Base-by-base conservation (phyloP, 1,284 basidiomycete species). In the Ceratobasidium sp. region DNA sequence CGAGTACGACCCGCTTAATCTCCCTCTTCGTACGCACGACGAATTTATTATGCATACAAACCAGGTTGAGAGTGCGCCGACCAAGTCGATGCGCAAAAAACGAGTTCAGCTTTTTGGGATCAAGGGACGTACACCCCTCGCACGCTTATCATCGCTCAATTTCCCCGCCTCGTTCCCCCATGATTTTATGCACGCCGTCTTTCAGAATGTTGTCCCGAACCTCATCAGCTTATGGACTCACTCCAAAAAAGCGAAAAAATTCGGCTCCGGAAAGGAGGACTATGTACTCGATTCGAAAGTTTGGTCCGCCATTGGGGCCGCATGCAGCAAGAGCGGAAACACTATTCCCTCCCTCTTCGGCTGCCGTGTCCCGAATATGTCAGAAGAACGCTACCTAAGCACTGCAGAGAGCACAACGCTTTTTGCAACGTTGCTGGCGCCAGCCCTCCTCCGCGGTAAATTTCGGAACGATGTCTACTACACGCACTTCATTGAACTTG, bases 321-420 rank as follows among this genome's bases (percentile, higher is more conserved):
- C 82, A 0, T 85, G 85, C 79, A 85, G 23, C 39, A 78, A 13
- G 79, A 82, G 78, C 0, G 85, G 84, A 0, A 28, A 77, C 5
- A 83, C 83, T 0, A 88, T 89, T 5, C 89, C 88, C 0, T 83
- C 83, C 1, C 81, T 83, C 3, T 89, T 85, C 83, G 87, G 87
- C 1, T 80, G 83, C 7, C 81, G 84, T 0, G 80, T 86, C 0
- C 87, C 85, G 0, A 85, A 89, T 72, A 80, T 89, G 12, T 81
- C 84, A 0, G 80, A 79, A 1, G 20, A 51, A 10, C 40, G 26
- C 3, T 15, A n/a, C 13, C 26, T 60, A 12, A 56, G 49, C 3
- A 61, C 28, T 33, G 85, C 86, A 0, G 85, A 87, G 51, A 80
- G 79, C 0, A 86, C 85, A 81, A 84, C 84, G 0, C 83, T 88